A percentile compares a stretch with the other conserved stretches of the same genome.
These are phyloP conservation scores for Triticum timopheevii DNA, from an alignment of 176 grass and related monocot species.

Conservation along the genomic window DNA sequence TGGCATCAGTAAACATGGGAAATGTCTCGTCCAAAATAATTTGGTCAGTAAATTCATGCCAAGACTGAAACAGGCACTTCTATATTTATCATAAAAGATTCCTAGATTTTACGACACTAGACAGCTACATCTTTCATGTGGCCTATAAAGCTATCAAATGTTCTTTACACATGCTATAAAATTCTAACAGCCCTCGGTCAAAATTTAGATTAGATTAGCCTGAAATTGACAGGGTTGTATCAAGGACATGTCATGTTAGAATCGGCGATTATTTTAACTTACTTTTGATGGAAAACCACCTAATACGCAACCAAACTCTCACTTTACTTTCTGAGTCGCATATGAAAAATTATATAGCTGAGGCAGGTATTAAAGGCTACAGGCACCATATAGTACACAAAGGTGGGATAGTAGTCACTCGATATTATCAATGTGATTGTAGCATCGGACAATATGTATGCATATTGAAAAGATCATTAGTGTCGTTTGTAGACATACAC, in stretches of 20 bases:
- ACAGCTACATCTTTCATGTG: not conserved
- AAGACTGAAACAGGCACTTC: constrained; percentile 1
- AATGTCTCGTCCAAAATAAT: constrained; percentile 2
- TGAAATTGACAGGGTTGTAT: not conserved
- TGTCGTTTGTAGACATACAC: constrained; percentile 63
- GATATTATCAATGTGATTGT: not conserved
- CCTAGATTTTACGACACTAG: constrained; percentile 3
- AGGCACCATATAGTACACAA: not conserved
- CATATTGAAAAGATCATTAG: constrained; percentile 1
- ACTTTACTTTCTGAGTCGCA: constrained; percentile 1
- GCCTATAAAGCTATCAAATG: not conserved
- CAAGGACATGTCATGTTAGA: constrained; percentile 7
- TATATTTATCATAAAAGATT: constrained; percentile 5
- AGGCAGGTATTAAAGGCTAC: not conserved
- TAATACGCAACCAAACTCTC: not conserved
- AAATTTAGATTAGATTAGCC: constrained; percentile 6
- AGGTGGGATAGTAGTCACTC: not conserved
- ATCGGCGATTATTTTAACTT: not conserved
- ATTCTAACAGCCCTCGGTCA: not conserved
- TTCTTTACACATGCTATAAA: not conserved
- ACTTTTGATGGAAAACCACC: constrained; percentile 17
- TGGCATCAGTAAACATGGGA: not conserved
- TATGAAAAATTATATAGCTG: not conserved
- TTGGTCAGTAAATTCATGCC: not conserved
- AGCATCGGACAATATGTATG: not conserved